Percentiles rank a stretch among this genome's conserved stretches.
phyloP scores from a whole-genome alignment of 2,329 filamentous ascomycete species.

The Aspergillus versicolor region DNA sequence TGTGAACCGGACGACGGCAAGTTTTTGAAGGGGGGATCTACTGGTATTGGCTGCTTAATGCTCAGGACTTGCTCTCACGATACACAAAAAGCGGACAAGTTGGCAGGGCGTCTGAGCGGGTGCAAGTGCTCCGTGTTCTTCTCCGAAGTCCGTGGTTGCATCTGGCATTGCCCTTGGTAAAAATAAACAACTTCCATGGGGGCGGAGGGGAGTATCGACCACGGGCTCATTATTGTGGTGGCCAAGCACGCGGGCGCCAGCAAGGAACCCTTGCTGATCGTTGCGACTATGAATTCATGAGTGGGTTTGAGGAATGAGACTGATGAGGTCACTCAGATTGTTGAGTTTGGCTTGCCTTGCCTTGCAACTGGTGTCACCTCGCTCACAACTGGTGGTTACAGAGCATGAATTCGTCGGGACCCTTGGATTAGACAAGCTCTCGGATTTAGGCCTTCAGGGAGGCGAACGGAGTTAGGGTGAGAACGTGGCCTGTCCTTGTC shows the following conservation, averaged over 20 bases:
- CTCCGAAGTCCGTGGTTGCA: not conserved
- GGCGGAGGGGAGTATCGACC: not conserved
- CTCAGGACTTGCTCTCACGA: not conserved
- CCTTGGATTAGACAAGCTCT: not conserved
- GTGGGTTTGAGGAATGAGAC: not conserved
- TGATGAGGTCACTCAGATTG: not conserved
- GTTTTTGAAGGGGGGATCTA: no score
- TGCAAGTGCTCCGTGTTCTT: not conserved
- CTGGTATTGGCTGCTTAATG: not conserved
- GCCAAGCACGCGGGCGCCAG: not conserved
- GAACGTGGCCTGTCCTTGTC: not conserved
- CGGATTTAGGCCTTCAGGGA: not conserved
- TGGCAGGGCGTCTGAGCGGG: not conserved
- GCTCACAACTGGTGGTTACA: not conserved
- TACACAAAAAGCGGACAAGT: not conserved
- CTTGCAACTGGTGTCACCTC: not conserved
- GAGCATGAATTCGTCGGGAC: not conserved
- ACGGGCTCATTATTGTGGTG: conserved; percentile 1
- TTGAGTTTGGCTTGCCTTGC: not conserved
- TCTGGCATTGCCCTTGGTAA: not conserved
- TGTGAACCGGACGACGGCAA: not conserved
- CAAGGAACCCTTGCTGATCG: conserved; percentile 4
- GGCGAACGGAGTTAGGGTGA: not conserved
- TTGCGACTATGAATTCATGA: not conserved
- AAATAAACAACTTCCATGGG: not conserved